These are phyloP conservation scores for Coniochaeta sp. DNA, from an alignment of 2,329 filamentous ascomycete genomes.

Conservation along the genomic window DNA sequence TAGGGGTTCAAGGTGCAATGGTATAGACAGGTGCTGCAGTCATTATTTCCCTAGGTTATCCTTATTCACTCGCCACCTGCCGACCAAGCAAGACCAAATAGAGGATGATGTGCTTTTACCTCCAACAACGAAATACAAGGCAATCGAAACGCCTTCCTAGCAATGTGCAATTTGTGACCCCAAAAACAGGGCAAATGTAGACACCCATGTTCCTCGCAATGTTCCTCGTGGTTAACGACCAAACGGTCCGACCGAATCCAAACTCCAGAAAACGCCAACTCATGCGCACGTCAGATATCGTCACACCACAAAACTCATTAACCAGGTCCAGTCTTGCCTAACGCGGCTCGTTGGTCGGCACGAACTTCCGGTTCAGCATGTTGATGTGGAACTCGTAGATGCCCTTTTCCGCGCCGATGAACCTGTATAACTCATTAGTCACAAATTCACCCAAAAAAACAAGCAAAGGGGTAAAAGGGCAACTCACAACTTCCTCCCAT, in stretches of 20 bases:
- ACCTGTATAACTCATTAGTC: conserved; percentile 31
- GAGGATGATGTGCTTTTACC: too few relatives aligned
- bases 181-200: too few relatives aligned
- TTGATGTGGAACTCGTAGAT: conserved; percentile 70
- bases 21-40: conserved; percentile 1
- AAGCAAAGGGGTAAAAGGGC: not conserved
- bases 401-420: conserved; percentile 61
- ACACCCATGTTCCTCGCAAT: too few relatives aligned
- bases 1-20: not conserved
- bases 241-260: too few relatives aligned
- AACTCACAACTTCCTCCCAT: conserved; percentile 52
- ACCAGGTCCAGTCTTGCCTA: not conserved
- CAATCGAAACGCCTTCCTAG: too few relatives aligned
- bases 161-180: too few relatives aligned
- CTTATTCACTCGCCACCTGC: too few relatives aligned
- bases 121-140: too few relatives aligned
- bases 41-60: too few relatives aligned
- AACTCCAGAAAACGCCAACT: not conserved
- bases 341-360: conserved; percentile 36
- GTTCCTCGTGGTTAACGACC: too few relatives aligned
- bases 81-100: too few relatives aligned
- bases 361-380: conserved; percentile 51
- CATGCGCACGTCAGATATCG: not conserved
- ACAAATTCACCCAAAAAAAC: not conserved
- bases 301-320: not conserved